Evolutionary conservation across 768 basidiomycete species (phyloP).

Genomic region (Phylloporus rhodoxanthus): DNA sequence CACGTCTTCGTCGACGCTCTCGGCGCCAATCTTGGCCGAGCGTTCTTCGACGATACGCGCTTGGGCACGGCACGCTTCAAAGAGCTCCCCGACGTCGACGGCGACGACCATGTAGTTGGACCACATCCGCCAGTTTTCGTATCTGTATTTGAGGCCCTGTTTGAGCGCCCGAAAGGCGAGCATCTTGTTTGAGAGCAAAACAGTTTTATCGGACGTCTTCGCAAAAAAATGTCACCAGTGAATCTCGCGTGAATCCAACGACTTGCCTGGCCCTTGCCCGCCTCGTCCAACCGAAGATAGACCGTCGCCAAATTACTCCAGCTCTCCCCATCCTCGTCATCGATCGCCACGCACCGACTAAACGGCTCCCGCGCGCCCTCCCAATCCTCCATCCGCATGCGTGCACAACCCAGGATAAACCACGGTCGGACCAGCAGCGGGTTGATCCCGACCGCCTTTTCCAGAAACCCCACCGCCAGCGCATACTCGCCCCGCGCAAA

Average conservation of each 20-base stretch:
- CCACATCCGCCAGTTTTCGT: conserved; percentile 99
- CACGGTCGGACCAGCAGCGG: conserved; percentile 83
- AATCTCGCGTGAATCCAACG: neutral
- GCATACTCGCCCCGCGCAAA: conserved; percentile 63
- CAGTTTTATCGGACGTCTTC: conserved; percentile 25
- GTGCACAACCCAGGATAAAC: conserved; percentile 95
- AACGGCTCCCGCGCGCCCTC: conserved; percentile 79
- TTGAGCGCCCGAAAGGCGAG: conserved; percentile 91
- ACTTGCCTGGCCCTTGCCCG: conserved; percentile 24
- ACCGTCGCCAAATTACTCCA: conserved; percentile 97
- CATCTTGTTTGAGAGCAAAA: conserved; percentile 69
- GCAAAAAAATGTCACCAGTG: conserved; percentile 6
- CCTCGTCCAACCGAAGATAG: conserved; percentile 75
- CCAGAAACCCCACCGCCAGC: conserved; percentile 60
- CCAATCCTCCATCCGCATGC: conserved; percentile 80
- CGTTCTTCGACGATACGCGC: conserved; percentile 68
- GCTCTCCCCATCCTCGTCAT: conserved; percentile 95
- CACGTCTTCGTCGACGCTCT: conserved; percentile 78
- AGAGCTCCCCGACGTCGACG: conserved; percentile 87
- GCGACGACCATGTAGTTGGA: conserved; percentile 92
- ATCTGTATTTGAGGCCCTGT: conserved; percentile 77
- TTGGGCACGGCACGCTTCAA: conserved; percentile 81
- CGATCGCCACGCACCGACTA: conserved; percentile 77
- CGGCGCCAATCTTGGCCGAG: conserved; percentile 39
- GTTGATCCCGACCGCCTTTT: conserved; percentile 78